These are phyloP conservation scores for Stereocaulon alpinum DNA, from an alignment of 495 filamentous ascomycete species.

Conservation along the genomic window DNA sequence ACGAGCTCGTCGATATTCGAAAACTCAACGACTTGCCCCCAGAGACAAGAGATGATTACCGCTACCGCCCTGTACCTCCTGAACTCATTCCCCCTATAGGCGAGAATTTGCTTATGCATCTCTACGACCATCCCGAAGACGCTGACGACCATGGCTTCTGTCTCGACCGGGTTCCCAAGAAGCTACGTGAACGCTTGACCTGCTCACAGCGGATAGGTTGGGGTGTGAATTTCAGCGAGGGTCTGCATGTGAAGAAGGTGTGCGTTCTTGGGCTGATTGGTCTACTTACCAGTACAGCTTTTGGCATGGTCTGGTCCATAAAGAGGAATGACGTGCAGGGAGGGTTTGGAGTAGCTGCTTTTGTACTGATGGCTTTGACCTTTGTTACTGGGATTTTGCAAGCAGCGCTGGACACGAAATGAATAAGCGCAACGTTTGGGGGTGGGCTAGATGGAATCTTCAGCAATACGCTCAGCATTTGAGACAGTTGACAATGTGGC, in stretches of 20 bases:
- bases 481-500: too few species aligned
- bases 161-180: not conserved
- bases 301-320: constrained; percentile 12
- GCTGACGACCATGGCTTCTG: not conserved
- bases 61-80: not conserved
- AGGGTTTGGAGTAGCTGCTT: constrained; percentile 12
- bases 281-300: not conserved
- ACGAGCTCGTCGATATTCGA: constrained; percentile 30
- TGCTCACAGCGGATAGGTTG: not conserved
- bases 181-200: not conserved
- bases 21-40: constrained; percentile 25
- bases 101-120: not conserved
- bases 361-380: constrained; percentile 1
- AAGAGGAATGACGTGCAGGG: constrained; percentile 16
- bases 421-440: not conserved
- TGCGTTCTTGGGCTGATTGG: not conserved
- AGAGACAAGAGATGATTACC: not conserved
- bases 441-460: not conserved
- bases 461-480: too few species aligned
- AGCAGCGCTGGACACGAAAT: constrained; percentile 2
- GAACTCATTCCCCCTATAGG: not conserved
- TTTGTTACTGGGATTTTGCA: constrained; percentile 13
- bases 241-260: not conserved
- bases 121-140: not conserved
- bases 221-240: not conserved